Percentiles rank a stretch among this genome's conserved stretches.
Evolutionary conservation across 78 protist genomes (phyloP).

Genomic region (Bodo saltans): DNA sequence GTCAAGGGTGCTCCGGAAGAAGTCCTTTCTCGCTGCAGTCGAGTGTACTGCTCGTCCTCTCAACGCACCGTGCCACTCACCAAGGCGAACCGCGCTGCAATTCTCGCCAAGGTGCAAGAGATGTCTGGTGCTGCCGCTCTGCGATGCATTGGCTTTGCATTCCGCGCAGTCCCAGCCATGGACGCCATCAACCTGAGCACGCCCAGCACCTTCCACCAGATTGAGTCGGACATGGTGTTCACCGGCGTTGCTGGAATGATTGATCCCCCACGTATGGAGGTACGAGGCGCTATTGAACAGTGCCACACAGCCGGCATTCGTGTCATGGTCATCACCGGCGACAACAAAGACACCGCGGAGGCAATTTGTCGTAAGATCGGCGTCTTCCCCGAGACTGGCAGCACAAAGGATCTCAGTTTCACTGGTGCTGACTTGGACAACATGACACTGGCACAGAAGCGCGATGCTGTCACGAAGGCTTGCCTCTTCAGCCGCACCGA

Average conservation of each 20-base stretch:
- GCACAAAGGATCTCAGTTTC: constrained; percentile 32
- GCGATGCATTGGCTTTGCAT: constrained; percentile 21
- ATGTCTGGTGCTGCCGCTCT: neutral
- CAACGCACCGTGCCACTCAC: too few relatives aligned
- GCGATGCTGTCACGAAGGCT: constrained; percentile 29
- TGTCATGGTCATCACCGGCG: constrained; percentile 80
- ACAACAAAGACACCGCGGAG: constrained; percentile 72
- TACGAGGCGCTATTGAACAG: constrained; percentile 38
- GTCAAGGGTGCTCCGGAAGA: constrained; percentile 69
- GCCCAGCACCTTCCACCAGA: neutral
- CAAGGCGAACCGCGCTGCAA: too few relatives aligned
- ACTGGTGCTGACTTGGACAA: constrained; percentile 50
- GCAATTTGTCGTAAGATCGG: constrained; percentile 52
- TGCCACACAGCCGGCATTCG: constrained; percentile 68
- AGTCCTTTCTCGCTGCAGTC: constrained; percentile 51
- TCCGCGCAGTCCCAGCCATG: neutral
- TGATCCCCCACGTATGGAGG: constrained; percentile 78
- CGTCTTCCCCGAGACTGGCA: constrained; percentile 40
- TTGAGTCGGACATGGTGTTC: constrained; percentile 36
- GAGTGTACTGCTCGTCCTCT: too few relatives aligned
- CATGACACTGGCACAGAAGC: constrained; percentile 2
- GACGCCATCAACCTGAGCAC: neutral
- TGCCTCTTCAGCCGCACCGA: constrained; percentile 55
- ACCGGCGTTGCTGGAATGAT: constrained; percentile 65
- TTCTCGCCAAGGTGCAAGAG: constrained; percentile 10